Base-by-base conservation (phyloP, 2,329 filamentous ascomycete genomes). In the Fusarium robinianum region DNA sequence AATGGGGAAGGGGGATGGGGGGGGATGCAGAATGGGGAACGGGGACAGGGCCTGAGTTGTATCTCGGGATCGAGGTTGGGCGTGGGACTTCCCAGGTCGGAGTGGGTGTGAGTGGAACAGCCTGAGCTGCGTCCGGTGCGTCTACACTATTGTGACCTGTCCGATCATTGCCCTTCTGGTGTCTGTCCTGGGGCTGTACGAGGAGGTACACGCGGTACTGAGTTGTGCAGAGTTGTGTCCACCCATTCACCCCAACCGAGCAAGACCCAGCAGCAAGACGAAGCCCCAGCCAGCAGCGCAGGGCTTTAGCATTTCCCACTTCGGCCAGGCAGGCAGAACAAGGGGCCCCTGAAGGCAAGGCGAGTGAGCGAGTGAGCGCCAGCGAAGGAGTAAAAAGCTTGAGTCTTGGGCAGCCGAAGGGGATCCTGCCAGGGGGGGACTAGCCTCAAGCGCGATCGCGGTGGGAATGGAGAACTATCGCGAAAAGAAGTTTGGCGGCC, bases 401-500 rank as follows among this genome's bases (percentile, higher is more conserved):
- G 57, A 58, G 54, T 39, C 52, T 33, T 35, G 30, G 39, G 33
- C 36, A 27, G 25, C 32, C 12, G 41, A 53, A 49, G 43, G 49
- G 50, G 51, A 39, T 25, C 38, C 37, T 51, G 41, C 46, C 49
- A 47, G 48, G 44, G 50, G 38, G 33, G 49, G 57, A 43, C 51
- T 62, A 62, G 58, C 53, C 41, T 46, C 31, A 35, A 45, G 41
- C 48, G 42, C 48, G 48, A 58, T 59, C 58, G 47, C 45, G 49
- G 46, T 61, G 59, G 53, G 55, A 62, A 61, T 62, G 59, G 47
- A 57, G 55, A 46, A 31, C 57, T 49, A 56, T 60, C 49, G 53
- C 59, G 44, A 50, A 53, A 61, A 61, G 53, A 52, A 59, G 59
- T 61, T 58, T 62, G 59, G 59, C 46, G 57, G 47, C 57, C 59